A percentile compares a stretch with the other conserved stretches of the same genome.
Conservation (phyloP, 1,139 yeast species). For the Kodamaea sp. region DNA sequence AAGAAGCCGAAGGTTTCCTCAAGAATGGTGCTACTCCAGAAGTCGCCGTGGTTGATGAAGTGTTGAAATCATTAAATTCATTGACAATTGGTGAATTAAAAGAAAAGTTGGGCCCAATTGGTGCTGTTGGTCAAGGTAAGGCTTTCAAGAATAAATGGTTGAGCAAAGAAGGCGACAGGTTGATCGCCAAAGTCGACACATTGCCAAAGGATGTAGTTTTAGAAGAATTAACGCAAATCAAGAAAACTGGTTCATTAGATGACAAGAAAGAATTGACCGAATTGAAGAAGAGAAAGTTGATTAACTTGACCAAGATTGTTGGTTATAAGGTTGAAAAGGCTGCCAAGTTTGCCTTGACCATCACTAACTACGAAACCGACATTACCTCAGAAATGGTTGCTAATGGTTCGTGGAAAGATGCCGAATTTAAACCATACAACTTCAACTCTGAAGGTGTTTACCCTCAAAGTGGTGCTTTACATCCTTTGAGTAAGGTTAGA, state of each 20-base stretch:
- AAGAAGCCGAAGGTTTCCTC: constrained; percentile 80
- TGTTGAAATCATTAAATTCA: constrained; percentile 71
- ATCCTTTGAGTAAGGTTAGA: constrained; percentile 92
- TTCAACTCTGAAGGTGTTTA: constrained; percentile 91
- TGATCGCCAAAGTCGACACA: constrained; percentile 53
- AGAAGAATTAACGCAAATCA: constrained; percentile 56
- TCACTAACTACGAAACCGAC: constrained; percentile 85
- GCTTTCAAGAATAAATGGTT: constrained; percentile 99
- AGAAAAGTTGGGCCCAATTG: constrained; percentile 72
- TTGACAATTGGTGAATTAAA: constrained; percentile 80
- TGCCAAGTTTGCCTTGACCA: constrained; percentile 74
- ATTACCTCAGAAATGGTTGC: constrained; percentile 88
- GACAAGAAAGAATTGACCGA: constrained; percentile 73
- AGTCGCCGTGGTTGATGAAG: constrained; percentile 72
- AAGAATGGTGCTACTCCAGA: constrained; percentile 81
- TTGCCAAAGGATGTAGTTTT: constrained; percentile 68
- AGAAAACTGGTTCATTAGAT: constrained; percentile 51
- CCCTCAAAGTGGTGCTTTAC: constrained; percentile 89
- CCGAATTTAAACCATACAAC: constrained; percentile 90
- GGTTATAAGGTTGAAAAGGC: constrained; percentile 81
- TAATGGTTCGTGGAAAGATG: constrained; percentile 76
- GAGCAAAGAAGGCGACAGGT: constrained; percentile 75
- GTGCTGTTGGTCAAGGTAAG: constrained; percentile 92
- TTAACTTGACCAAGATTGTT: constrained; percentile 65
- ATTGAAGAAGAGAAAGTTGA: constrained; percentile 89